Evolutionary conservation across 257 asterid species (phyloP).

Genomic region (Nicotiana paniculata): DNA sequence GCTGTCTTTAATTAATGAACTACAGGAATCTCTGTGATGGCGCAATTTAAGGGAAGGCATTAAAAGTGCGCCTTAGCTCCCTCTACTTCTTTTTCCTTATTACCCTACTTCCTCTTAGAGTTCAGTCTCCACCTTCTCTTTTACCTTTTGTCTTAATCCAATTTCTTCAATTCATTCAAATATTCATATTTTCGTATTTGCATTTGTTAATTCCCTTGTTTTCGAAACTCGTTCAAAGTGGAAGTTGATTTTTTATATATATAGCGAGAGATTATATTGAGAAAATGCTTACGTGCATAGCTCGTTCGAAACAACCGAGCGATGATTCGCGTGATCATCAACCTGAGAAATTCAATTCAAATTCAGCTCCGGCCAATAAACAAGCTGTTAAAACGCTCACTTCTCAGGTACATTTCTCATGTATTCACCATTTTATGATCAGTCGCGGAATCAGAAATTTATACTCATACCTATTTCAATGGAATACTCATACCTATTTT

Average conservation of each 20-base stretch:
- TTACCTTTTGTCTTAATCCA: neutral
- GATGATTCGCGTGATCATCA: conserved; percentile 49
- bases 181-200: neutral
- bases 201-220: neutral
- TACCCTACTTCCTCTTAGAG: neutral
- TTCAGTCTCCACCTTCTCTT: neutral
- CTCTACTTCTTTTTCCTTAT: neutral
- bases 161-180: neutral
- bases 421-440: too few species aligned
- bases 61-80: conserved; percentile 15
- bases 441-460: too few species aligned
- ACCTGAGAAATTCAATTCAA: conserved; percentile 24
- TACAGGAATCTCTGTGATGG: conserved; percentile 26
- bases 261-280: neutral
- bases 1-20: conserved; percentile 18
- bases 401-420: conserved; percentile 53
- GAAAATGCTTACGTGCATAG: conserved; percentile 89
- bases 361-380: conserved; percentile 38
- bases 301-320: conserved; percentile 64
- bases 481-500: too few species aligned
- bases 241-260: neutral
- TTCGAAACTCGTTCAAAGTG: neutral
- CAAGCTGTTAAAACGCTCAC: conserved; percentile 59
- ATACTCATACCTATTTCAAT: too few species aligned
- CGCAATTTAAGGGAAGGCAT: conserved; percentile 42